Conservation (phyloP, 139 green algal species). For the Chlamydomonas eustigma region DNA sequence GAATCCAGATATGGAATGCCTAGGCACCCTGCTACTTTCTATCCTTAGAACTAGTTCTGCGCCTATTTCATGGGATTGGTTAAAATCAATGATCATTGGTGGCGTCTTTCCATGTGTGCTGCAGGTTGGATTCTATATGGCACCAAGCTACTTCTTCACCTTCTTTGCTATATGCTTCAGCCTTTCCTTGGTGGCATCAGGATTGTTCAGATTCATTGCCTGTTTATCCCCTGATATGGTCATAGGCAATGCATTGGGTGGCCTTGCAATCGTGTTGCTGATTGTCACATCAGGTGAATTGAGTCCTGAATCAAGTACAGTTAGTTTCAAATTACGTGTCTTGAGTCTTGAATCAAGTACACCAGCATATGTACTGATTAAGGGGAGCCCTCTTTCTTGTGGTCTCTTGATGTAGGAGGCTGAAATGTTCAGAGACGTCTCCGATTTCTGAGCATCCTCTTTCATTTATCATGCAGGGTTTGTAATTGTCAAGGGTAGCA, state of each 20-base stretch:
- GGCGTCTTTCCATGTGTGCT: not conserved
- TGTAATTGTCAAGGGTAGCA: constrained; percentile 46
- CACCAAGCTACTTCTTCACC: constrained; percentile 28
- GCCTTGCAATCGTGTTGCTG: constrained; percentile 53
- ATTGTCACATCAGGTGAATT: constrained; percentile 50
- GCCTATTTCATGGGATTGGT: no score
- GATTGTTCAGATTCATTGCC: constrained; percentile 12
- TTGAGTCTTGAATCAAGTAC: no score
- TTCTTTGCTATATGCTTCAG: constrained; percentile 15
- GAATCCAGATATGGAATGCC: no score
- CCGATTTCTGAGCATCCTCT: no score
- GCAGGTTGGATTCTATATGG: constrained; percentile 13
- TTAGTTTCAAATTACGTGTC: no score
- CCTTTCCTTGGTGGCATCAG: not conserved
- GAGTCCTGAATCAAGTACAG: not conserved
- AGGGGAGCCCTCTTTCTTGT: no score
- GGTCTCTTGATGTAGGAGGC: no score
- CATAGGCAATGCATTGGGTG: constrained; percentile 27
- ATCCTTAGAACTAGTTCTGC: no score
- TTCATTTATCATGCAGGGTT: no score
- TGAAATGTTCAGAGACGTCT: no score
- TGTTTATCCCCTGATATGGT: constrained; percentile 17
- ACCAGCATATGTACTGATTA: no score
- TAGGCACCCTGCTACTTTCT: no score
- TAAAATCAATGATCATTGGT: not conserved